A percentile compares a stretch with the other conserved stretches of the same genome.
Evolutionary conservation across 768 basidiomycete species (phyloP).

Genomic region (Pisolithus orientalis): DNA sequence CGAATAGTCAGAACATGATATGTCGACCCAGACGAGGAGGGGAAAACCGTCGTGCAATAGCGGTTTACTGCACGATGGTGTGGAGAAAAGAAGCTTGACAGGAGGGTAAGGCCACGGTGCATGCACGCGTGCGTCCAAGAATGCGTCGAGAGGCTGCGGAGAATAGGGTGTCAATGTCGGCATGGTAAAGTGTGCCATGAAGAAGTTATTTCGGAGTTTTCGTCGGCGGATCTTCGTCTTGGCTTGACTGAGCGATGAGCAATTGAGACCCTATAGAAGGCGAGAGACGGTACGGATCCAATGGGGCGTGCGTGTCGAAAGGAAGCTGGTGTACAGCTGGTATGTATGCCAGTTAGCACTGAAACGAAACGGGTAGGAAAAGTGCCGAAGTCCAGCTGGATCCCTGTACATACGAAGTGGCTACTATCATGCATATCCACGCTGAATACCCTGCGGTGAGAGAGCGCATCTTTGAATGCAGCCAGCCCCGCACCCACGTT

Average conservation of each 20-base stretch:
- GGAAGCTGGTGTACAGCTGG: slow-evolving; percentile 48
- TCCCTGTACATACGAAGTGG: slow-evolving; percentile 42
- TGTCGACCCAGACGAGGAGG: slow-evolving; percentile 1
- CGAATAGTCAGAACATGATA: slow-evolving; percentile 2
- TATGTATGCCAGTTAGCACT: slow-evolving; percentile 1
- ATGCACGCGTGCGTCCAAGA: slow-evolving; percentile 29
- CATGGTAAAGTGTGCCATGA: slow-evolving; percentile 35
- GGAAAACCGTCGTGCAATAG: slow-evolving; percentile 49
- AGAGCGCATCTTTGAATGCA: neutral
- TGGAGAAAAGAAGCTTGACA: slow-evolving; percentile 51
- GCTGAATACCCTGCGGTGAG: slow-evolving; percentile 5
- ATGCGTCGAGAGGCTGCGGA: slow-evolving; percentile 34
- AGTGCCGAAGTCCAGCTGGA: slow-evolving; percentile 34
- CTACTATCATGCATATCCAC: slow-evolving; percentile 38
- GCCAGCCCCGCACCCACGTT: slow-evolving; percentile 2
- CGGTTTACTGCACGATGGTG: slow-evolving; percentile 44
- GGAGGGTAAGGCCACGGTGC: slow-evolving; percentile 24
- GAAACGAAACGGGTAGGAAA: neutral
- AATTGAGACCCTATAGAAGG: slow-evolving; percentile 27
- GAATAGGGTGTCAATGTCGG: slow-evolving; percentile 59
- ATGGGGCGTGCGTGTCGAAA: slow-evolving; percentile 39
- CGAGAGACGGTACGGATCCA: slow-evolving; percentile 37
- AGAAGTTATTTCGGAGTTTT: slow-evolving; percentile 10
- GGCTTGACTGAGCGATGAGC: neutral
- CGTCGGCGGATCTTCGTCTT: neutral